A percentile compares a stretch with the other conserved stretches of the same genome.
These are phyloP conservation scores for Pestalotiopsis sp. DNA, from an alignment of 2,329 filamentous ascomycete species.

Conservation along the genomic window DNA sequence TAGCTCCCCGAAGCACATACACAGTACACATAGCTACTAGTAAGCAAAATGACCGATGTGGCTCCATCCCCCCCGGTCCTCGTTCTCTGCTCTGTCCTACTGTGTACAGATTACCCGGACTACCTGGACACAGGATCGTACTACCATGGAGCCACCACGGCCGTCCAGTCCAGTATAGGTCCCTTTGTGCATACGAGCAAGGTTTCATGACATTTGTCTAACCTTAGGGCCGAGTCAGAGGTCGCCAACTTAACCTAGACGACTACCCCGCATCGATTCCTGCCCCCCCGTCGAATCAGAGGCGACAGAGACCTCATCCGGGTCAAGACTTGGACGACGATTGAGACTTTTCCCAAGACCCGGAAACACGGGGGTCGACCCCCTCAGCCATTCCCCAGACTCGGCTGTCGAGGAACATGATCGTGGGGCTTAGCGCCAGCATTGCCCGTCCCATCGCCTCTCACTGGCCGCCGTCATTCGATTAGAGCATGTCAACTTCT, in stretches of 20 bases:
- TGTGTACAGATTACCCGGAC: too few species aligned
- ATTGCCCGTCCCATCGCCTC: background rate
- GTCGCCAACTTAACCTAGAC: too few species aligned
- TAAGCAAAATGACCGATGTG: background rate
- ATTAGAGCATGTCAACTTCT: conserved; percentile 11
- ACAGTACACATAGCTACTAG: background rate
- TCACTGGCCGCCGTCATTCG: conserved; percentile 5
- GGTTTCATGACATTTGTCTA: background rate
- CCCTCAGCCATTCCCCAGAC: background rate
- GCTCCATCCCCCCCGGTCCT: too few species aligned
- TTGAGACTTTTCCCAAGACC: background rate
- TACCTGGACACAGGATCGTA: too few species aligned
- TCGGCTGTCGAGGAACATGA: background rate
- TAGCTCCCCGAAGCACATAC: background rate
- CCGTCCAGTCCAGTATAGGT: background rate
- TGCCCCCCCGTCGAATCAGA: background rate
- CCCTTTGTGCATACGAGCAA: conserved; percentile 5
- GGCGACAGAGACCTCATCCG: background rate
- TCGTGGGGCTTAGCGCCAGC: conserved; percentile 2
- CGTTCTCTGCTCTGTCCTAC: too few species aligned
- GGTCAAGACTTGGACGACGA: background rate
- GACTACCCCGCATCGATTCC: background rate
- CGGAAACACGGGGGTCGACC: background rate
- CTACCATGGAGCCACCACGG: too few species aligned
- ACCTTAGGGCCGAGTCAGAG: background rate